Conservation (phyloP, 208 protist species). For the Wallacemonas sp. region DNA sequence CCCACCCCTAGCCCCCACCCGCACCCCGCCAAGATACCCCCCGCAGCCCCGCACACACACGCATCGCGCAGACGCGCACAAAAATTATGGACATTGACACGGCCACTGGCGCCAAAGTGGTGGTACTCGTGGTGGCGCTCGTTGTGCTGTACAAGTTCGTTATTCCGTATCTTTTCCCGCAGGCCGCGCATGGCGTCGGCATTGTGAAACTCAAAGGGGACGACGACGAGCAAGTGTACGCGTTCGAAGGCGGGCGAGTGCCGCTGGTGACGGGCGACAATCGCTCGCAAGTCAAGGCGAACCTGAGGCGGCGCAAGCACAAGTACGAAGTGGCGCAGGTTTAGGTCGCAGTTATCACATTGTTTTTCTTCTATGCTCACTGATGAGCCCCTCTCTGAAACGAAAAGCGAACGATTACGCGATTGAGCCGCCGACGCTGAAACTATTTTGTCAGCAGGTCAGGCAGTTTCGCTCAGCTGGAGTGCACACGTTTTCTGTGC, state of each 20-base stretch:
- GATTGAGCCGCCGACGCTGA: too few species aligned
- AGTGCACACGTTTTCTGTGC: too few species aligned
- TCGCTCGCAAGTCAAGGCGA: constrained; percentile 42
- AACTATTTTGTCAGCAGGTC: too few species aligned
- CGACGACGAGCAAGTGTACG: constrained; percentile 31
- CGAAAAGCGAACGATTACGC: too few species aligned
- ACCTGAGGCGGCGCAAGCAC: constrained; percentile 28
- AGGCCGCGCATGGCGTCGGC: constrained; percentile 23
- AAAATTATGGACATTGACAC: background rate
- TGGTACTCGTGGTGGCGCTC: constrained; percentile 25
- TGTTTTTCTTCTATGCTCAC: constrained; percentile 14
- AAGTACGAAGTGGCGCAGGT: constrained; percentile 38
- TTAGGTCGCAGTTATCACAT: background rate
- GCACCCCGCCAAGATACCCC: background rate
- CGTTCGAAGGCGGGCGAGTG: constrained; percentile 33
- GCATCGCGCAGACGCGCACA: background rate
- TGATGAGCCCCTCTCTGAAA: too few species aligned
- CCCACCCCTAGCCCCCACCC: background rate
- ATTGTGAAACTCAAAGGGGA: constrained; percentile 27
- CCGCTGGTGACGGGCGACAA: constrained; percentile 36
- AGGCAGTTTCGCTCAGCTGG: too few species aligned
- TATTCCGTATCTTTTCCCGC: constrained; percentile 45
- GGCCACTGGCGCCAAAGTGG: background rate
- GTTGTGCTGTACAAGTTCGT: constrained; percentile 44
- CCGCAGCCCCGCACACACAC: background rate